Evolutionary conservation across 768 basidiomycete genomes (phyloP), one percentile per base, ranked within the genome.

Genomic region (Myochromella boudieri): DNA sequence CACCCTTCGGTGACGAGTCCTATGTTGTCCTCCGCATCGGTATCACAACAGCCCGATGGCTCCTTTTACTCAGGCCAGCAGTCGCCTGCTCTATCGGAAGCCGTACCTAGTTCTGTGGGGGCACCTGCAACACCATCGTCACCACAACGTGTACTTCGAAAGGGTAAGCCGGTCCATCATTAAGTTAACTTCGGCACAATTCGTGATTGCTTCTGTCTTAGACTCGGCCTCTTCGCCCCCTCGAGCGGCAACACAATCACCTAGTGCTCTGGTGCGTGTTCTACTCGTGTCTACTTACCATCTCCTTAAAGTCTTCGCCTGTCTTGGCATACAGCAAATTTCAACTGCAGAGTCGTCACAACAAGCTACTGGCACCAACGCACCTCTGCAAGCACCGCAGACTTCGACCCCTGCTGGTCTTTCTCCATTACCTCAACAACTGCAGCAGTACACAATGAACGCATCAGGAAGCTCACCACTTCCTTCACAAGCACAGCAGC

Each of bases 1-100:
- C 88, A 91, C 65, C 84, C 81, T 29, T 91, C 90, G 4, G 73
- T 85, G 39, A 85, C 87, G 46, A 92, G 89, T 53, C 89, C 89
- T 0, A 83, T 90, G 72, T 57, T 91, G 42, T 91, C 89, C 14
- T 89, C 79, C 20, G 85, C 87, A 11, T 80, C 78, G 28, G 77
- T 71, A 25, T 82, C 78, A 41, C 84, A 84, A 46, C 82, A 82
- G 42, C 84, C 74, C 3, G 76, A 80, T 48, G 82, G 79, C 20
- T 86, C 88, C 20, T 80, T 84, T 51, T 85, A 84, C 60, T 86
- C 85, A 37, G 78, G 77, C 9, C 77, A 84, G 60, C 80, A 82
- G 52, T 89, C 88, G 10, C 87, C 88, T 45, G 80, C 81, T 54
- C 60, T 88, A 51, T 88, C 86, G 34, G 87, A 91, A 56, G 83